These are phyloP conservation scores for Digitaria exilis DNA, from an alignment of 202 grass and related monocot species.

Conservation along the genomic window DNA sequence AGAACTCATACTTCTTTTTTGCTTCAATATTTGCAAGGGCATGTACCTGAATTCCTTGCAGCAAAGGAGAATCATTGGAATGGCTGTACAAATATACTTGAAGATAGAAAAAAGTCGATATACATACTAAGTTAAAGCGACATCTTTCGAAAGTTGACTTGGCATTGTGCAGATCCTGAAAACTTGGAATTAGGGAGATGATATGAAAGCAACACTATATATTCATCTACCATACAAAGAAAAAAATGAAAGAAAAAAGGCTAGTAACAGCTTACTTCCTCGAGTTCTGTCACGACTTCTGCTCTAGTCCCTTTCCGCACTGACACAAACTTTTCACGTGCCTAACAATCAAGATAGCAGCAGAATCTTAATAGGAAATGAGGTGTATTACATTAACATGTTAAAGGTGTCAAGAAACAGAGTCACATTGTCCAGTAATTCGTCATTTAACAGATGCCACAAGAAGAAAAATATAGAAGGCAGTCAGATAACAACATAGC, in stretches of 20 bases:
- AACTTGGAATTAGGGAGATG: constrained; percentile 37
- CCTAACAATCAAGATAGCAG: constrained; percentile 52
- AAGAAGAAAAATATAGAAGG: constrained; percentile 37
- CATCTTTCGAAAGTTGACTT: constrained; percentile 92
- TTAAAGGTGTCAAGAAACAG: constrained; percentile 19
- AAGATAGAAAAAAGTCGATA: constrained; percentile 45
- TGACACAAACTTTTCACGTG: constrained; percentile 94
- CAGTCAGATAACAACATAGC: constrained; percentile 27
- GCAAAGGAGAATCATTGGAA: constrained; percentile 34
- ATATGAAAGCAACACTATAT: constrained; percentile 28
- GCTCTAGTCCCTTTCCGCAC: constrained; percentile 85
- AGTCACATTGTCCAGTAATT: background rate
- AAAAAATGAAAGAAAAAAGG: background rate
- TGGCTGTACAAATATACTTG: constrained; percentile 37
- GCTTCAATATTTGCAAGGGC: constrained; percentile 86
- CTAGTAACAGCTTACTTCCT: constrained; percentile 61
- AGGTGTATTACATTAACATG: constrained; percentile 1
- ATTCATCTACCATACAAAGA: background rate
- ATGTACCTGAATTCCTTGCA: constrained; percentile 85
- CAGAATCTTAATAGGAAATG: constrained; percentile 35
- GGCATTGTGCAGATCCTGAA: constrained; percentile 90
- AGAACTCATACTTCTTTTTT: constrained; percentile 98
- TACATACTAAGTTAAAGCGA: constrained; percentile 98
- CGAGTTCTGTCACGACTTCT: constrained; percentile 81
- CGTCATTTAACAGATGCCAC: constrained; percentile 21